Evolutionary conservation across 164 flowering plant species (phyloP).

Genomic region (Santalum album): DNA sequence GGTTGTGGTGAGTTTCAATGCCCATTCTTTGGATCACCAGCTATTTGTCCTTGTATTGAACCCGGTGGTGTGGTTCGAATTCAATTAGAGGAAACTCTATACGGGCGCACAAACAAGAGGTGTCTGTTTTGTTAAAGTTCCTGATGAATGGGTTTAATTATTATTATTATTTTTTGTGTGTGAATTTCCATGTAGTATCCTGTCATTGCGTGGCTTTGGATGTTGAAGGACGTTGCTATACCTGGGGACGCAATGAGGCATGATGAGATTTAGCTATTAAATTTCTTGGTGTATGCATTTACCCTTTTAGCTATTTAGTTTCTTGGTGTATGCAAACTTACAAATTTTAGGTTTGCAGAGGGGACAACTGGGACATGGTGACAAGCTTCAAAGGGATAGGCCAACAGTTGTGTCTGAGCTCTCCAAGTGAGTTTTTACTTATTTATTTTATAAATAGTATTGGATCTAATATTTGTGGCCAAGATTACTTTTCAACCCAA

Average conservation of each 20-base stretch:
- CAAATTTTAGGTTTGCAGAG: slow-evolving; percentile 39
- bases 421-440: slow-evolving; percentile 46
- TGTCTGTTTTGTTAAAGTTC: too few species aligned
- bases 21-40: too few species aligned
- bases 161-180: slow-evolving; percentile 1
- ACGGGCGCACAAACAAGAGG: too few species aligned
- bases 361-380: slow-evolving; percentile 98
- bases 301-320: neutral
- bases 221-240: slow-evolving; percentile 90
- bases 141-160: too few species aligned
- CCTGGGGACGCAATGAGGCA: slow-evolving; percentile 98
- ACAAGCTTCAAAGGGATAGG: slow-evolving; percentile 70
- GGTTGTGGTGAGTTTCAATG: slow-evolving; percentile 54
- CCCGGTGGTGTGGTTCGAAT: too few species aligned
- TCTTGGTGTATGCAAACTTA: neutral
- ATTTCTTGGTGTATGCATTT: neutral
- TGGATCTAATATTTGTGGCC: too few species aligned
- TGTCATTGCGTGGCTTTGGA: slow-evolving; percentile 97
- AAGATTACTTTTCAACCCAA: too few species aligned
- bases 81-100: too few species aligned
- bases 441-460: too few species aligned
- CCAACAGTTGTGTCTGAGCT: slow-evolving; percentile 86
- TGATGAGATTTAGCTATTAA: neutral
- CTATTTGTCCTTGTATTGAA: too few species aligned
- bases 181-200: slow-evolving; percentile 44